Evolutionary conservation across 257 asterid species (phyloP), one percentile per base, ranked within the genome.

Genomic region (Lavandula angustifolia): DNA sequence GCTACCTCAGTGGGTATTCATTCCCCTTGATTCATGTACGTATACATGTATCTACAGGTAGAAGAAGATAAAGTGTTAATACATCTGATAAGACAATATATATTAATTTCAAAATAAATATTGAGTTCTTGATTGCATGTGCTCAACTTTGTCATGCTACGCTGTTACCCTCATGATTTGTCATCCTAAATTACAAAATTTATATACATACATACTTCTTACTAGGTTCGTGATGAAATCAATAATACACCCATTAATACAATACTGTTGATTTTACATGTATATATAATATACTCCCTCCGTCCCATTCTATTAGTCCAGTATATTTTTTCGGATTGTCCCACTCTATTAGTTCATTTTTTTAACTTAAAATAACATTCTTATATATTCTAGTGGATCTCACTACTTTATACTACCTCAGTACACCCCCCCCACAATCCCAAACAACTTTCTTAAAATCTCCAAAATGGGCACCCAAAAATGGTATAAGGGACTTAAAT

Each of bases 91-190:
- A 37, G 74, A 73, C 68, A 64, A 66, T 48, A 41, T n/a, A n/a
- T n/a, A n/a, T n/a, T n/a, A n/a, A n/a, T 62, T 69, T 56, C 1
- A 37, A 59, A 13, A 60, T 40, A 38, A 54, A 50, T 56, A 62
- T 49, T 43, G 27, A 66, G 75, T 71, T 56, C 29, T 49, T 38
- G 78, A 72, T 59, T 70, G 81, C 90, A 85, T 82, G 88, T 85
- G 95, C 73, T 69, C 63, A 60, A 57, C 52, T 74, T 74, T 56
- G 77, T 73, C 76, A 71, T 67, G 60, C 80, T 73, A 75, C 75
- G 79, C 86, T 81, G 89, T 83, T 75, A 57, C 40, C 55, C 75
- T 47, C 52, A 78, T 83, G 70, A 69, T 77, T 73, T 80, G 83
- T 79, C 72, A 59, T 82, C 82, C 78, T 71, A 73, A 72, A 60